Conservation (phyloP, 2,329 filamentous ascomycete genomes). For the Aspergillus aculeatinus region DNA sequence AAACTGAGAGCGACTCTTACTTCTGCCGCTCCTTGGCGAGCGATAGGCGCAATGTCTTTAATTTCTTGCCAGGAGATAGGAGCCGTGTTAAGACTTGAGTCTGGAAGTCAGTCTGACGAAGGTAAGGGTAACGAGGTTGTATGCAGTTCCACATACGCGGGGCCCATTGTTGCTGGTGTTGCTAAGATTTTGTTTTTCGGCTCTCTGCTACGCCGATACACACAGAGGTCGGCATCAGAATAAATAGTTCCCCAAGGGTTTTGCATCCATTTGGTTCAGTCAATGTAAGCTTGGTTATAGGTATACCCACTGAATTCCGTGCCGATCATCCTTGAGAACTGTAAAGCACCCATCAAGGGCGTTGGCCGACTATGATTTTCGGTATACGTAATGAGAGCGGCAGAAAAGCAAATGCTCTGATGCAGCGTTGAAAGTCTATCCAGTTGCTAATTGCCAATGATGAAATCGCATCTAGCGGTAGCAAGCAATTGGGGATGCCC, state of each 20-base stretch:
- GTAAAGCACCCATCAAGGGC: too few relatives aligned
- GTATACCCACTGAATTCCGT: too few relatives aligned
- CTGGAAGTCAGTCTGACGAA: not conserved
- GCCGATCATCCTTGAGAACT: too few relatives aligned
- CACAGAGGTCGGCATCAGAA: not conserved
- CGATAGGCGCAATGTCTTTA: constrained; percentile 1
- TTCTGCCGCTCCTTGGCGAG: constrained; percentile 2
- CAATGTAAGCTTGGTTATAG: not conserved
- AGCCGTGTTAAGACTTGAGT: not conserved
- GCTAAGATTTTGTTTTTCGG: not conserved
- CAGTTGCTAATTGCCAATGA: not conserved
- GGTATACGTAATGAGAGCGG: too few relatives aligned
- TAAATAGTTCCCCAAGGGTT: not conserved
- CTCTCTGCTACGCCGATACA: not conserved
- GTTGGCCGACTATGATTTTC: too few relatives aligned
- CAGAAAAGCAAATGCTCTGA: not conserved
- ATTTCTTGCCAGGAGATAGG: constrained; percentile 5
- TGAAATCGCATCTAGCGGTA: not conserved
- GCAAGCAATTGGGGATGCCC: not conserved
- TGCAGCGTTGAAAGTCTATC: constrained; percentile 2
- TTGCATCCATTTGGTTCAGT: not conserved
- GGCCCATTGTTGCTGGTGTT: constrained; percentile 1
- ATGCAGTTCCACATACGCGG: not conserved
- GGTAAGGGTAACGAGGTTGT: too few relatives aligned
- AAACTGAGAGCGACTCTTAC: not conserved